A percentile compares a stretch with the other conserved stretches of the same genome.
phyloP scores from a whole-genome alignment of 768 basidiomycete genomes.

The button mushroom (Agaricus bisporus) region DNA sequence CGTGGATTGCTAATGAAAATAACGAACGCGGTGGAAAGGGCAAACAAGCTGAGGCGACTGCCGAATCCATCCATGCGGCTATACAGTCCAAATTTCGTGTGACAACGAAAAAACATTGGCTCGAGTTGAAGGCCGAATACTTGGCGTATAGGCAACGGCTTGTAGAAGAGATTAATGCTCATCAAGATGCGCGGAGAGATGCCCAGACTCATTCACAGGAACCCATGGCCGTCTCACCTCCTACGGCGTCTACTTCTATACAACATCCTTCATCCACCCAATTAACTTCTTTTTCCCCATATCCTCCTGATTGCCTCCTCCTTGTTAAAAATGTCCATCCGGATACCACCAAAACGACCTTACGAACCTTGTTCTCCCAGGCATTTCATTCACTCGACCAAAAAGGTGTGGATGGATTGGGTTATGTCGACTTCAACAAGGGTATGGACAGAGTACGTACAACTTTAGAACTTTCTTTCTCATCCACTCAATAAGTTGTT shows the following conservation, averaged over 20 bases:
- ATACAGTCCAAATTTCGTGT: conserved; percentile 53
- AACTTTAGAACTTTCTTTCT: background rate
- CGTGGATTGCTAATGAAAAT: conserved; percentile 38
- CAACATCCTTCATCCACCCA: background rate
- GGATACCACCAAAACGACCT: conserved; percentile 77
- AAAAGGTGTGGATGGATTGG: conserved; percentile 34
- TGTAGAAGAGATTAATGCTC: conserved; percentile 37
- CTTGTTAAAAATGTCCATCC: conserved; percentile 67
- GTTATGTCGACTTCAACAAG: conserved; percentile 79
- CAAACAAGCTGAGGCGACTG: background rate
- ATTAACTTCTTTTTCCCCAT: conserved; percentile 31
- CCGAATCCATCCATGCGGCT: conserved; percentile 31
- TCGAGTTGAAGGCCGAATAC: conserved; percentile 62
- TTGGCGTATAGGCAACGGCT: conserved; percentile 52
- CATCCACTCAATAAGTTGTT: background rate
- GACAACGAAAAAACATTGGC: conserved; percentile 56
- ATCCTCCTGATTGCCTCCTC: conserved; percentile 61
- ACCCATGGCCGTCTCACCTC: background rate
- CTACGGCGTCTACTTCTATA: background rate
- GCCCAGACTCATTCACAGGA: background rate
- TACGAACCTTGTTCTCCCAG: conserved; percentile 50
- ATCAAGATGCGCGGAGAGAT: conserved; percentile 19
- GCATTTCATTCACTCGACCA: conserved; percentile 25
- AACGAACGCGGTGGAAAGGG: background rate
- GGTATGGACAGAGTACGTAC: conserved; percentile 60